phyloP scores from a whole-genome alignment of 2,329 filamentous ascomycete species.

The Aureobasidium sp. region DNA sequence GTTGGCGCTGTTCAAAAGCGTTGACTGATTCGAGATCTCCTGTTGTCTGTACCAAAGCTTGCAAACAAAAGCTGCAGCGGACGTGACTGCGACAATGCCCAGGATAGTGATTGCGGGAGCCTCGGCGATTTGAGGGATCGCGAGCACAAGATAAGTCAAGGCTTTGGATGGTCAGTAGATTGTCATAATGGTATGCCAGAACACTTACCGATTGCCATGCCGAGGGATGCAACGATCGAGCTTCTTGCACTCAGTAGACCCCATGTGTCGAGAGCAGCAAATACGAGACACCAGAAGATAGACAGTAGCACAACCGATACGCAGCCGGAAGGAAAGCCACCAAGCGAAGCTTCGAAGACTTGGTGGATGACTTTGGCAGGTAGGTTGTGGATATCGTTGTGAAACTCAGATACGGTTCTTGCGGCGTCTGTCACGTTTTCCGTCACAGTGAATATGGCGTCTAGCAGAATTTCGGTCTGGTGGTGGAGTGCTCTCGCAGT shows the following conservation, averaged over 20 bases:
- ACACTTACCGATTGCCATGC: neutral
- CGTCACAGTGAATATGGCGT: neutral
- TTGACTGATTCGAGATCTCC: neutral
- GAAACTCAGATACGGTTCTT: slow-evolving; percentile 7
- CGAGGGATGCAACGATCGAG: slow-evolving; percentile 1
- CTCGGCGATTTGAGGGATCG: neutral
- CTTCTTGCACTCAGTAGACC: neutral
- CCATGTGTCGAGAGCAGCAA: slow-evolving; percentile 12
- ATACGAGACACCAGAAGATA: neutral
- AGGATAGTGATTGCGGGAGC: neutral
- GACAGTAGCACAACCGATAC: neutral
- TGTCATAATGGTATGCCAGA: neutral
- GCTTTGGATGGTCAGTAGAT: neutral
- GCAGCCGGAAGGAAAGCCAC: neutral
- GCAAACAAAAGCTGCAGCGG: neutral
- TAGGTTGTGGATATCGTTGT: slow-evolving; percentile 6
- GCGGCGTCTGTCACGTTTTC: slow-evolving; percentile 13
- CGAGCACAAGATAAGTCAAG: neutral
- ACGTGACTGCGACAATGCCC: neutral
- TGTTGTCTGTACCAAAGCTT: slow-evolving; percentile 13
- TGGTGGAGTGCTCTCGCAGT: neutral
- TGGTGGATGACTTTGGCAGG: slow-evolving; percentile 4
- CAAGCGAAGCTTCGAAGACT: slow-evolving; percentile 2
- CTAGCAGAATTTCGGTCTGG: neutral
- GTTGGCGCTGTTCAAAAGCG: neutral